Percentiles rank a stretch among this genome's conserved stretches.
These are phyloP conservation scores for Solanum ossicruentum DNA, from an alignment of 257 asterid genomes.

Conservation along the genomic window DNA sequence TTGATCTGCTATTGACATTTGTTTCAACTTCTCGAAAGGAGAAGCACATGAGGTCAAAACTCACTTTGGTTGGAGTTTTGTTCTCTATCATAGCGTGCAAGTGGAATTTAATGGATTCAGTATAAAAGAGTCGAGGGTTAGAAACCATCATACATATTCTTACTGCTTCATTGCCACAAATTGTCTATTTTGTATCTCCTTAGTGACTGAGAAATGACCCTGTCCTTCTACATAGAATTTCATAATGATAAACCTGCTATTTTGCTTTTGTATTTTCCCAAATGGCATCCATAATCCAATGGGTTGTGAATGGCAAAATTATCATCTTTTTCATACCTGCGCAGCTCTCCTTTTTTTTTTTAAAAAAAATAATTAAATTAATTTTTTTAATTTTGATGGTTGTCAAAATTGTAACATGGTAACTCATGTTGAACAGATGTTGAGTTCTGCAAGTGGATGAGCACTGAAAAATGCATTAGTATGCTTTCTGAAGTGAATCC, in stretches of 20 bases:
- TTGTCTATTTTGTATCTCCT: not conserved
- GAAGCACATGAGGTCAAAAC: not conserved
- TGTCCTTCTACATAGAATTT: not conserved
- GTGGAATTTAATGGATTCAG: not conserved
- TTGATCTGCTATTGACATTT: not conserved
- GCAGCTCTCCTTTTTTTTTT: not conserved
- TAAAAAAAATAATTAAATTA: no score
- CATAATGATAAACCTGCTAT: not conserved
- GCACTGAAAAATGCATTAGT: slow-evolving; percentile 31
- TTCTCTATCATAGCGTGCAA: not conserved
- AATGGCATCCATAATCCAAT: not conserved
- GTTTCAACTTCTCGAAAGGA: not conserved
- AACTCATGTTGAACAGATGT: slow-evolving; percentile 11
- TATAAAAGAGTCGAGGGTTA: not conserved
- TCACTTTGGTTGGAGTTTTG: not conserved
- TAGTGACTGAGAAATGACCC: not conserved
- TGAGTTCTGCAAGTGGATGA: slow-evolving; percentile 75
- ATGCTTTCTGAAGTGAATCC: slow-evolving; percentile 52
- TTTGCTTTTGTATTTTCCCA: not conserved
- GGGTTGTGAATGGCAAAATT: not conserved
- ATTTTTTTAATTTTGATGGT: not conserved
- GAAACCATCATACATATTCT: not conserved
- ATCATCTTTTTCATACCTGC: not conserved
- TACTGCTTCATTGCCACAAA: not conserved
- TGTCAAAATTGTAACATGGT: not conserved